phyloP scores from a whole-genome alignment of 2,329 filamentous ascomycete genomes.

The Phoma herbarum region DNA sequence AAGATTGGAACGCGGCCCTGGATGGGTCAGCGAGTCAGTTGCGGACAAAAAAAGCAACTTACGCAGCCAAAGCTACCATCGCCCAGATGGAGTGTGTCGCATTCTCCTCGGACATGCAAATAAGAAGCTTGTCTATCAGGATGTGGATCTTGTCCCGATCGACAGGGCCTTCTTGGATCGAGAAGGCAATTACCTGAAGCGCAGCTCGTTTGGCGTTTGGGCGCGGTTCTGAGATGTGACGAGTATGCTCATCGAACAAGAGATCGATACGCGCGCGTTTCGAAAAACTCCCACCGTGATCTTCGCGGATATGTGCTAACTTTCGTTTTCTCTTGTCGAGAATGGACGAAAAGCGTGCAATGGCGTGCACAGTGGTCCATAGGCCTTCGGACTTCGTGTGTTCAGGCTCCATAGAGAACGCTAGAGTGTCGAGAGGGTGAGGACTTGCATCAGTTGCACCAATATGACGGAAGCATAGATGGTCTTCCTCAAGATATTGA shows the following conservation, averaged over 20 bases:
- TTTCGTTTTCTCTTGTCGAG: constrained; percentile 42
- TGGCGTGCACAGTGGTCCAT: constrained; percentile 52
- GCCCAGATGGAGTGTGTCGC: constrained; percentile 74
- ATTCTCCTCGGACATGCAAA: constrained; percentile 74
- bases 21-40: neutral
- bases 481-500: constrained; percentile 73
- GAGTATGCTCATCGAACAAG: constrained; percentile 53
- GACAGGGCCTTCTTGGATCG: constrained; percentile 50
- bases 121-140: constrained; percentile 66
- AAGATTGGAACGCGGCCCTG: constrained; percentile 45
- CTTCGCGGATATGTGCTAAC: constrained; percentile 28
- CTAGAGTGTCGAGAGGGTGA: constrained; percentile 41
- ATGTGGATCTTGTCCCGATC: constrained; percentile 62
- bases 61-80: constrained; percentile 83
- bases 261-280: constrained; percentile 53
- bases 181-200: constrained; percentile 64
- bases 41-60: constrained; percentile 38
- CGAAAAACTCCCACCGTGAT: constrained; percentile 30
- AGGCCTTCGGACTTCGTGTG: constrained; percentile 41
- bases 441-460: constrained; percentile 43
- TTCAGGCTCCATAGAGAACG: constrained; percentile 48
- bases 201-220: constrained; percentile 57
- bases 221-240: constrained; percentile 45
- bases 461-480: constrained; percentile 65
- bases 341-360: constrained; percentile 51